phyloP scores from a whole-genome alignment of 352 stramenopile species.

The Peronospora farinosa region DNA sequence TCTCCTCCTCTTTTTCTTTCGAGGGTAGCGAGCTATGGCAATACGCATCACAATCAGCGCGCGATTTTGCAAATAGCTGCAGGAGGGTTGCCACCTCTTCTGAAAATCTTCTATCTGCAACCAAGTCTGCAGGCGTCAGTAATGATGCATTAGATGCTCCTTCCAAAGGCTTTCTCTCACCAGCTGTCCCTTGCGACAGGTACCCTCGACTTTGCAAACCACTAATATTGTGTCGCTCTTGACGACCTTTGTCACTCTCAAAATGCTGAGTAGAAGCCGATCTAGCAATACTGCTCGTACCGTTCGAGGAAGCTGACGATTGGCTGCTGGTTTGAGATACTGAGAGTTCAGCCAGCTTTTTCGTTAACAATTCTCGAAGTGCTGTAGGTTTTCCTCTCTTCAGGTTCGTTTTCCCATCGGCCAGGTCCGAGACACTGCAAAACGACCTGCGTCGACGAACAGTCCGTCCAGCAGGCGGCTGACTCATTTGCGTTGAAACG shows the following conservation, averaged over 20 bases:
- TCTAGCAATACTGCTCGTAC: constrained; percentile 15
- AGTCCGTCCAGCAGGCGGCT: constrained; percentile 25
- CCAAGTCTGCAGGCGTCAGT: constrained; percentile 1
- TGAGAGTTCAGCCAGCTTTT: constrained; percentile 35
- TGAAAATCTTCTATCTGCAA: constrained; percentile 15
- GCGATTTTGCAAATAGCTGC: constrained; percentile 60
- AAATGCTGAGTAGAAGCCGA: constrained; percentile 23
- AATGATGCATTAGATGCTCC: constrained; percentile 7
- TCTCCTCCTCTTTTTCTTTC: constrained; percentile 72
- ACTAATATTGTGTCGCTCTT: constrained; percentile 12
- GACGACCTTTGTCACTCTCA: constrained; percentile 19
- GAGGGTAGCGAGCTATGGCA: constrained; percentile 54
- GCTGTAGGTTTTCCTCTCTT: constrained; percentile 41
- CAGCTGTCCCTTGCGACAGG: constrained; percentile 2
- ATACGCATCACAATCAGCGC: constrained; percentile 63
- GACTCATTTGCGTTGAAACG: constrained; percentile 18
- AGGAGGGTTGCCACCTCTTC: constrained; percentile 57
- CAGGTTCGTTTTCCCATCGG: constrained; percentile 21
- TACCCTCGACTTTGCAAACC: constrained; percentile 19
- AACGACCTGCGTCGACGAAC: constrained; percentile 69
- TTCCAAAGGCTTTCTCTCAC: constrained; percentile 16
- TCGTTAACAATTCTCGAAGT: constrained; percentile 53
- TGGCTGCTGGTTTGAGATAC: constrained; percentile 14
- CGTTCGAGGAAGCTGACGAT: constrained; percentile 3
- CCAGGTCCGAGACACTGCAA: constrained; percentile 58